Base-by-base conservation (phyloP, 23 red algal species). In the Gracilaria gracilis region DNA sequence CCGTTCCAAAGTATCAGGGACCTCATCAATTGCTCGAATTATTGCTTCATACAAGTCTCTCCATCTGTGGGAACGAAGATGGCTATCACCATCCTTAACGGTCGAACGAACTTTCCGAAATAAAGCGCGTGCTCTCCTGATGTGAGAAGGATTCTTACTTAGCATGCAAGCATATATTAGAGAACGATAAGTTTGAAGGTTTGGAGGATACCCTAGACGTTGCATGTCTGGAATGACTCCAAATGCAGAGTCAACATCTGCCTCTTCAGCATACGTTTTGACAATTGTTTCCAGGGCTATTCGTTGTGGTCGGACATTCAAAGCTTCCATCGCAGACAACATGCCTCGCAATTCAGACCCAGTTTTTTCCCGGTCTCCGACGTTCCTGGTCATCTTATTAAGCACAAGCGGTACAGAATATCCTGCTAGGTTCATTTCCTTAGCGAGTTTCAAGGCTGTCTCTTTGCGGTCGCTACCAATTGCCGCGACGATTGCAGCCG, bases 391-490 rank as follows among this genome's bases (percentile, higher is more conserved):
- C 64, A 82, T 83, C 78, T 65, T 58, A 37, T 92, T 92, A 36
- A 92, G 55, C 25, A 84, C 78, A 71, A 12, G 16, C 25, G 83
- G 92, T 31, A 82, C 83, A 73, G 25, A 78, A 50, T 88, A 94
- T 33, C 92, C 92, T 36, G 74, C 92, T 20, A 28, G 42, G 20
- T 75, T 87, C 92, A 94, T 94, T 74, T 94, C 83, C 42, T 82
- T 75, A 4, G 59, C 67, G 12, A 94, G 24, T 72, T 79, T 69
- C 36, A 87, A 40, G 17, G 83, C 92, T 23, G 48, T 81, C 33
- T 82, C 54, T 20, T 74, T 80, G 50, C 84, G 54, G n/a, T 74
- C 82, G 34, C 92, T 48, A 15, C 65, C 75, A 53, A 87, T 75
- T 36, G 83, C 82, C 20, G 92, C 92, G 15, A 88, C 76, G 25